These are phyloP conservation scores for Flaveria bidentis DNA, from an alignment of 129 eudicot genomes.

Conservation along the genomic window DNA sequence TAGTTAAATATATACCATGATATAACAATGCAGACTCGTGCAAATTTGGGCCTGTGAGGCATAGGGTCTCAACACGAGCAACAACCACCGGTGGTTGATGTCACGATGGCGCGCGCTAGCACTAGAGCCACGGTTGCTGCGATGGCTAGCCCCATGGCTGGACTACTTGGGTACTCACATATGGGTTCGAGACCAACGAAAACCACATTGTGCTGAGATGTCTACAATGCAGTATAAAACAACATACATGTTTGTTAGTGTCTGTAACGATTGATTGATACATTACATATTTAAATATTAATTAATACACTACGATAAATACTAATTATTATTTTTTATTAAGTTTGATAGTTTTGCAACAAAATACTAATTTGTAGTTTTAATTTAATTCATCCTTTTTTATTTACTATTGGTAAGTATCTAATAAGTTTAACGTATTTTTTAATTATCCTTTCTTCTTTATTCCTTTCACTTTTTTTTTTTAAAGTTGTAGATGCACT, in stretches of 20 bases:
- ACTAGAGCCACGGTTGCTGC: conserved; percentile 27
- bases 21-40: conserved; percentile 6
- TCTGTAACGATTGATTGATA: too few relatives aligned
- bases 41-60: not conserved
- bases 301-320: too few relatives aligned
- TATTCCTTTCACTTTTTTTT: too few relatives aligned
- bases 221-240: not conserved
- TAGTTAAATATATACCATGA: conserved; percentile 21
- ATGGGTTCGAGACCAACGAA: not conserved
- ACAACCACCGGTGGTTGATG: conserved; percentile 23
- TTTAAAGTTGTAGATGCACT: too few relatives aligned
- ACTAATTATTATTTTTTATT: too few relatives aligned
- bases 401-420: too few relatives aligned
- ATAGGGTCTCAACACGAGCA: conserved; percentile 20
- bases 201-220: not conserved
- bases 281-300: too few relatives aligned
- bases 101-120: conserved; percentile 23
- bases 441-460: too few relatives aligned
- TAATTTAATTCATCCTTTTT: too few relatives aligned
- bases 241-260: not conserved
- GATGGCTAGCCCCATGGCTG: conserved; percentile 31
- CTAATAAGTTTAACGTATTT: too few relatives aligned
- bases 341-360: not conserved
- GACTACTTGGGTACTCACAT: conserved; percentile 30
- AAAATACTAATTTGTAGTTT: too few relatives aligned